Evolutionary conservation across 2,329 filamentous ascomycete genomes (phyloP).

Genomic region (Pseudogymnoascus sp.): DNA sequence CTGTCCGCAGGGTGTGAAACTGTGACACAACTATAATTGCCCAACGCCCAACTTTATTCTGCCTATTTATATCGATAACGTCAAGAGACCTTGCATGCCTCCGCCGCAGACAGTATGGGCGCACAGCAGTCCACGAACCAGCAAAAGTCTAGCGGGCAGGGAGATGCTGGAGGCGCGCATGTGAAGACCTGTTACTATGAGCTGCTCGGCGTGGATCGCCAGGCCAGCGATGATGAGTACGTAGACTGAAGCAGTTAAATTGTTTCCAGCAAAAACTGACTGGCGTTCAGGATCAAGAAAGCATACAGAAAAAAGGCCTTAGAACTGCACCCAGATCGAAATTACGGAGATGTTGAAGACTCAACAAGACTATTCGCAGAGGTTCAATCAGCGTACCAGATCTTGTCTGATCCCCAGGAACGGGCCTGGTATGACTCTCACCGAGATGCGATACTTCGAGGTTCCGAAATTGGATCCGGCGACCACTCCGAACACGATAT

Average conservation of each 20-base stretch:
- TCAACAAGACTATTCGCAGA: conserved; percentile 84
- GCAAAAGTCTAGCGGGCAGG: conserved; percentile 11
- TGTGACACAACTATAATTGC: background rate
- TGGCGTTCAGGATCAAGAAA: conserved; percentile 65
- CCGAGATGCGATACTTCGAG: conserved; percentile 69
- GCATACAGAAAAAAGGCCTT: conserved; percentile 86
- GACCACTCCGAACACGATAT: conserved; percentile 59
- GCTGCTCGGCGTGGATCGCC: conserved; percentile 63
- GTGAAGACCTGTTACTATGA: conserved; percentile 77
- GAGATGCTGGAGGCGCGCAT: conserved; percentile 3
- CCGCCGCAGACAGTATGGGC: conserved; percentile 18
- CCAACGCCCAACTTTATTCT: background rate
- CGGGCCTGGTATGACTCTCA: conserved; percentile 97
- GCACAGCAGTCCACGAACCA: conserved; percentile 22
- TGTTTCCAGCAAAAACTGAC: background rate
- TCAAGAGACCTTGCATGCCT: background rate
- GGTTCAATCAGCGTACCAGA: conserved; percentile 85
- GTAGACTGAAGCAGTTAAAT: conserved; percentile 21
- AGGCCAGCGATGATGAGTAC: conserved; percentile 74
- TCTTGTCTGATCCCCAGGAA: conserved; percentile 93
- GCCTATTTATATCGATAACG: background rate
- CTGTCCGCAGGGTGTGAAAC: background rate
- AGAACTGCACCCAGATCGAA: conserved; percentile 90
- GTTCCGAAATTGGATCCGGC: conserved; percentile 31
- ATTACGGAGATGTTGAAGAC: conserved; percentile 74